Evolutionary conservation across 495 filamentous ascomycete species (phyloP).

Genomic region (Mytilinidion resinicola): DNA sequence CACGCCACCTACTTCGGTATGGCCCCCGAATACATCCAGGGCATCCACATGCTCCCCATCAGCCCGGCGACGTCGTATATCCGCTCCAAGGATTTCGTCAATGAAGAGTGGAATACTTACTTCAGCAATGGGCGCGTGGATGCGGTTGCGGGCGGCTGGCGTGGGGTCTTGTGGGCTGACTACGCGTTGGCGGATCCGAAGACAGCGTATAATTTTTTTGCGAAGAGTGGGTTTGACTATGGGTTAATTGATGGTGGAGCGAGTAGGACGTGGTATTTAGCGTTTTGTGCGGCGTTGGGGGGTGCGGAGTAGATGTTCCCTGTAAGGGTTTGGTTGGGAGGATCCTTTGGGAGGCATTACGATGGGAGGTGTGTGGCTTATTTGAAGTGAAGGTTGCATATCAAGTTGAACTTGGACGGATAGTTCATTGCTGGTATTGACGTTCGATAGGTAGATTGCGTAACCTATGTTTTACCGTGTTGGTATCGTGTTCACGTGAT

Average conservation of each 20-base stretch:
- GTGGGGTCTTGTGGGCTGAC: slow-evolving; percentile 76
- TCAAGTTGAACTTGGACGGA: too few relatives aligned
- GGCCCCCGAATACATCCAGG: slow-evolving; percentile 77
- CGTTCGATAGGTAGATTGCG: too few relatives aligned
- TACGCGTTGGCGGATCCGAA: slow-evolving; percentile 69
- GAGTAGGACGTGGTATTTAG: slow-evolving; percentile 81
- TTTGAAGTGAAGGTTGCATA: too few relatives aligned
- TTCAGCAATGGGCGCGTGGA: slow-evolving; percentile 59
- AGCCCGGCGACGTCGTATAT: slow-evolving; percentile 62
- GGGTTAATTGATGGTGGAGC: slow-evolving; percentile 77
- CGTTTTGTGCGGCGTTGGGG: slow-evolving; percentile 59
- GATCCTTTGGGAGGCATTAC: too few relatives aligned
- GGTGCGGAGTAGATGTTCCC: slow-evolving; percentile 8
- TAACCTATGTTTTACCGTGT: too few relatives aligned
- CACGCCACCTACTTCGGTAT: slow-evolving; percentile 88
- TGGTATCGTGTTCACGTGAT: too few relatives aligned
- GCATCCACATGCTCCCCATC: slow-evolving; percentile 92
- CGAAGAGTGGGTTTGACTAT: slow-evolving; percentile 54
- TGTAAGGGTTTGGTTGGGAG: too few relatives aligned
- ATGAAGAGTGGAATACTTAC: slow-evolving; percentile 77
- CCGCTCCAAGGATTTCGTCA: slow-evolving; percentile 61
- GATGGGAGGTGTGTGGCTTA: too few relatives aligned
- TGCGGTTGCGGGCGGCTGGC: slow-evolving; percentile 67
- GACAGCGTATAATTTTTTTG: slow-evolving; percentile 69
- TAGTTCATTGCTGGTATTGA: too few relatives aligned